Evolutionary conservation across 2,329 filamentous ascomycete genomes (phyloP), one percentile per base, ranked within the genome.

Genomic region (Paraphaeosphaeria minitans): DNA sequence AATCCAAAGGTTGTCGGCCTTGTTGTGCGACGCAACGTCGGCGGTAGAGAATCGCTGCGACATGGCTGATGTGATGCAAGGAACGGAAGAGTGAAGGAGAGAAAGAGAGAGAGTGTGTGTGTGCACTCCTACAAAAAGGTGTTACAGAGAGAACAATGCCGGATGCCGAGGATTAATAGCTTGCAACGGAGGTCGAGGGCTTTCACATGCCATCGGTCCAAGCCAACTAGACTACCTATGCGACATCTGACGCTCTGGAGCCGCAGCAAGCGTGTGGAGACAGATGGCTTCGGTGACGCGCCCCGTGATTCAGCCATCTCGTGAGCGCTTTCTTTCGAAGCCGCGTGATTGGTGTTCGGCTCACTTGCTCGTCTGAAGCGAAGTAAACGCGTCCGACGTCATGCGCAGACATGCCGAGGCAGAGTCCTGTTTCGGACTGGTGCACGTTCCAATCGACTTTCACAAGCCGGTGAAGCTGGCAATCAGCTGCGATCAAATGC

Each of bases 1-100:
- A 73, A 98, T 91, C 87, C 89, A 98, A 61, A 97, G 84, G 75
- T 89, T 89, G 73, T 92, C 87, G 47, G 89, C 79, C 81, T 94
- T 97, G 84, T 92, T 97, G 80, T 98, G 93, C 80, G 90, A 87
- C 75, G 93, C 89, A 63, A 99, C 94, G 76, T 97, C 93, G 81
- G 85, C 85, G 66, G 88, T 84, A 55, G 89, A 90, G 77, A 97
- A 97, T 31, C 86, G 89, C 81, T 95, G 91, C 52, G 93, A 90
- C 95, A 99, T 99, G 71, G 54, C 62, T 55, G 12, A 31, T 39
- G 45, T 41, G 24, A 43, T 58, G 53, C 55, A 56, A 61, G 14
- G 55, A 62, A 55, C 62, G 43, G 37, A 50, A 54, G 35, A 12
- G 29, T 52, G 35, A 48, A 35, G 50, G 39, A 22, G 13, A 22